Evolutionary conservation across 139 green algal species (phyloP).

Genomic region (Gonium pectorale): DNA sequence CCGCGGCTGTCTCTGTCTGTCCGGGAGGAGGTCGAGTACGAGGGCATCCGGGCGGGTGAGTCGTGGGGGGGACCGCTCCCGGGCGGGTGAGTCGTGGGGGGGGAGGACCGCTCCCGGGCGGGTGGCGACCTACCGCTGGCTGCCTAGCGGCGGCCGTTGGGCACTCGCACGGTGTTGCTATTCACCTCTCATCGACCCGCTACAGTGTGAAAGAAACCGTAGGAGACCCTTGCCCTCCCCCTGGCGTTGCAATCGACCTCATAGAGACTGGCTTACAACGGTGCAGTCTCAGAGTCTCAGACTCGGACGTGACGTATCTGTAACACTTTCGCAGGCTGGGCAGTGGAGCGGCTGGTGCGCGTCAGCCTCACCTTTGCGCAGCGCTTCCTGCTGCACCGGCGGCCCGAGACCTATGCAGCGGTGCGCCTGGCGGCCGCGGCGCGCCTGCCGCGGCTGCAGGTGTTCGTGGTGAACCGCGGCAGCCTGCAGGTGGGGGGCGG

Average conservation of each 20-base stretch:
- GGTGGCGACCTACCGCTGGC: too few species aligned
- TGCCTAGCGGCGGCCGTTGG: too few species aligned
- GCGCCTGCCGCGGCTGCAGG: not conserved
- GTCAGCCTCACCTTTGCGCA: constrained; percentile 20
- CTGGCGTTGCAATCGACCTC: too few species aligned
- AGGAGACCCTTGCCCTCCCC: too few species aligned
- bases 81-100: not conserved
- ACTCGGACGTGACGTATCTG: too few species aligned
- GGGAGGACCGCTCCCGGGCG: too few species aligned
- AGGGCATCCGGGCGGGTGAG: not conserved
- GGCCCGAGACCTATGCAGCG: not conserved
- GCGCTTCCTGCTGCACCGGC: constrained; percentile 7
- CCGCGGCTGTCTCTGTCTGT: not conserved
- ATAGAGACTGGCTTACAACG: too few species aligned
- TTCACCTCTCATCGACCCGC: too few species aligned
- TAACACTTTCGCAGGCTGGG: constrained; percentile 13
- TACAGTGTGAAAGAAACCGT: too few species aligned
- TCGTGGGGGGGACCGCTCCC: not conserved
- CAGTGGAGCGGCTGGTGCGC: constrained; percentile 14
- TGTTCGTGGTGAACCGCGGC: constrained; percentile 26
- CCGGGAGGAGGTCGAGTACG: not conserved
- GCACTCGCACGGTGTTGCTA: too few species aligned
- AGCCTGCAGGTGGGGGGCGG: constrained; percentile 1
- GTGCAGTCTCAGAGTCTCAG: too few species aligned
- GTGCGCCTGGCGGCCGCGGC: constrained; percentile 6